Conservation (phyloP, 208 protist species). For the Lotmaria passim region DNA sequence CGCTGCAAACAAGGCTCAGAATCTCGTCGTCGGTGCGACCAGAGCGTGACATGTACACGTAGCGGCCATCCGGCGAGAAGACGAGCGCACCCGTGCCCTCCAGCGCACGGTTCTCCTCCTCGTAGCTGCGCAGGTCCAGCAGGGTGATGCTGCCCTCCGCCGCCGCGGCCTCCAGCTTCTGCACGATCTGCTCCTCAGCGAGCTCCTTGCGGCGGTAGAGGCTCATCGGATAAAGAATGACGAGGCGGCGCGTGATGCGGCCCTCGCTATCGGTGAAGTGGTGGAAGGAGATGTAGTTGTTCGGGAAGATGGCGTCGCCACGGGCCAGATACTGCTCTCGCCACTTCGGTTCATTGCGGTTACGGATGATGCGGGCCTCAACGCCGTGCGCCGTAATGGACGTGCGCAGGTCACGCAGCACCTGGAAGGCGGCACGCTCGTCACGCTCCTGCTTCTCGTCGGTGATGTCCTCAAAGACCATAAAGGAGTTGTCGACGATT, state of each 20-base stretch:
- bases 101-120: conserved; percentile 51
- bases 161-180: conserved; percentile 46
- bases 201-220: conserved; percentile 69
- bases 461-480: conserved; percentile 34
- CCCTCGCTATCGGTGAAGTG: conserved; percentile 72
- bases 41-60: conserved; percentile 86
- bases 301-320: conserved; percentile 63
- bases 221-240: conserved; percentile 86
- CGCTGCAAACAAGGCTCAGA: conserved; percentile 63
- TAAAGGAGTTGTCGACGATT: conserved; percentile 58
- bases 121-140: conserved; percentile 71
- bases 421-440: conserved; percentile 35
- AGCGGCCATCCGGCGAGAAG: conserved; percentile 72
- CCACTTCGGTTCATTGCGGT: conserved; percentile 38
- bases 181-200: conserved; percentile 52
- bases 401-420: conserved; percentile 36
- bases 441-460: conserved; percentile 34
- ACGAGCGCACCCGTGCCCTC: conserved; percentile 74
- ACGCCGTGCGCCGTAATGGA: conserved; percentile 38
- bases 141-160: conserved; percentile 55
- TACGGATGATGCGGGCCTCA: conserved; percentile 34
- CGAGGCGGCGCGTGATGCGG: conserved; percentile 61
- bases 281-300: conserved; percentile 80
- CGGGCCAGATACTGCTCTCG: conserved; percentile 46
- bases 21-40: conserved; percentile 67